A percentile compares a stretch with the other conserved stretches of the same genome.
Conservation (phyloP, 257 asterid species). For the Jacaranda copaia region DNA sequence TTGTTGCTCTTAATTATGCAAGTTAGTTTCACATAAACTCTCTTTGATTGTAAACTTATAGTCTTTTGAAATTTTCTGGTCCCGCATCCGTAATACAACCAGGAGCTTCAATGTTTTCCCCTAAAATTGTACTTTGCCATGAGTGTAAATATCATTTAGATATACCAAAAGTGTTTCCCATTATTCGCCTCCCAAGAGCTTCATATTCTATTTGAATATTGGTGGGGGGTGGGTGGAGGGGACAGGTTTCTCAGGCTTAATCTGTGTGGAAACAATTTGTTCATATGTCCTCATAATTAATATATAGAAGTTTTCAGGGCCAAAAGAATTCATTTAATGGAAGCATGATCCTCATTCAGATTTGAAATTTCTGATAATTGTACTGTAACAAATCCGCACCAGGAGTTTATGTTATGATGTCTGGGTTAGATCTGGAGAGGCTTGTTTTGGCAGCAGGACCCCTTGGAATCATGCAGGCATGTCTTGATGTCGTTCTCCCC, state of each 20-base stretch:
- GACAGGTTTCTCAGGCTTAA: too few relatives aligned
- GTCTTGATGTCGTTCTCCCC: conserved; percentile 94
- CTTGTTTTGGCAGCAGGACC: conserved; percentile 97
- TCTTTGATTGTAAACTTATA: not conserved
- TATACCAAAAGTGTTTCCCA: too few relatives aligned
- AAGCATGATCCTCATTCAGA: conserved; percentile 2
- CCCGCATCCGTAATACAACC: too few relatives aligned
- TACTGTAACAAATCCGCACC: conserved; percentile 41
- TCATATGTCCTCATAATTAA: too few relatives aligned
- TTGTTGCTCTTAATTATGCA: not conserved
- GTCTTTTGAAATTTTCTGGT: too few relatives aligned
- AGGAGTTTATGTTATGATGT: conserved; percentile 99
- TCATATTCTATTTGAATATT: too few relatives aligned
- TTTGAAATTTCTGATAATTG: conserved; percentile 21
- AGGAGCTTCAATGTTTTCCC: too few relatives aligned
- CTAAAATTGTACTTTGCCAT: too few relatives aligned
- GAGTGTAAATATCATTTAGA: too few relatives aligned
- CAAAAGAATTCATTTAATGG: not conserved
- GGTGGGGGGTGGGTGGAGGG: too few relatives aligned
- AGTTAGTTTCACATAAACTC: not conserved
- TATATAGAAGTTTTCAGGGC: not conserved
- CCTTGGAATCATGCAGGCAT: conserved; percentile 96
- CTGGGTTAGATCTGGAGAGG: conserved; percentile 96
- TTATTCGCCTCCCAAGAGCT: too few relatives aligned
- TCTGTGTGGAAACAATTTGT: too few relatives aligned